Evolutionary conservation across 2,329 filamentous ascomycete genomes (phyloP).

Genomic region (Orbilia brochopaga): DNA sequence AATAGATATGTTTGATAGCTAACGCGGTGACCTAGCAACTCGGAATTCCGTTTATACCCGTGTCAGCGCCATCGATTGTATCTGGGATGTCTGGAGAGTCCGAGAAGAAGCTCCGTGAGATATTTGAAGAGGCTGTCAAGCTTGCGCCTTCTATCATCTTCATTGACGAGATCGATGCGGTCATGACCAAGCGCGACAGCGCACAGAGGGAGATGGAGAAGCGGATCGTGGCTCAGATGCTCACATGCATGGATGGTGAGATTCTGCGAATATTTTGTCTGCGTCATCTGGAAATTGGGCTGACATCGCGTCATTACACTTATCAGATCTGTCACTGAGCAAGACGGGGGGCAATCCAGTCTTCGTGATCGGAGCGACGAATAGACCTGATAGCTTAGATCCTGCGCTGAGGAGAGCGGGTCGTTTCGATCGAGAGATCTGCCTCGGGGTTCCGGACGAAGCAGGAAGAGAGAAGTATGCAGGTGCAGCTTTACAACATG

Average conservation of each 20-base stretch:
- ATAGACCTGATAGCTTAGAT: conserved; percentile 83
- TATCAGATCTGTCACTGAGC: conserved; percentile 68
- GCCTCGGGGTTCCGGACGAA: conserved; percentile 85
- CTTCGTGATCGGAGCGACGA: conserved; percentile 89
- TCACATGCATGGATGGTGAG: conserved; percentile 78
- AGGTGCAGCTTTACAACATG: not conserved
- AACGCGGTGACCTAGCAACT: conserved; percentile 60
- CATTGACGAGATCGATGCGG: conserved; percentile 89
- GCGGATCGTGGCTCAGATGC: conserved; percentile 79
- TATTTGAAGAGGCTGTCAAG: conserved; percentile 85
- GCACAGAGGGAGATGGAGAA: conserved; percentile 89
- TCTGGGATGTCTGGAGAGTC: conserved; percentile 89
- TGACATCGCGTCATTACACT: not conserved
- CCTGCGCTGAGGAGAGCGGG: conserved; percentile 75
- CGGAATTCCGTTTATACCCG: conserved; percentile 77
- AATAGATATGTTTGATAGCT: not conserved
- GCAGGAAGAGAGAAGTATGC: conserved; percentile 68
- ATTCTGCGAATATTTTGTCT: not conserved
- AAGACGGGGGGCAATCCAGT: conserved; percentile 77
- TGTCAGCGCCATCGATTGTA: conserved; percentile 81
- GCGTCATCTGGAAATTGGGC: not conserved
- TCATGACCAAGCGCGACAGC: conserved; percentile 83
- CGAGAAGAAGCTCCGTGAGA: conserved; percentile 81
- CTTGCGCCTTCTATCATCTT: conserved; percentile 89
- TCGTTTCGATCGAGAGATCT: conserved; percentile 81